Evolutionary conservation across 495 filamentous ascomycete genomes (phyloP).

Genomic region (Penicillium flavigenum): DNA sequence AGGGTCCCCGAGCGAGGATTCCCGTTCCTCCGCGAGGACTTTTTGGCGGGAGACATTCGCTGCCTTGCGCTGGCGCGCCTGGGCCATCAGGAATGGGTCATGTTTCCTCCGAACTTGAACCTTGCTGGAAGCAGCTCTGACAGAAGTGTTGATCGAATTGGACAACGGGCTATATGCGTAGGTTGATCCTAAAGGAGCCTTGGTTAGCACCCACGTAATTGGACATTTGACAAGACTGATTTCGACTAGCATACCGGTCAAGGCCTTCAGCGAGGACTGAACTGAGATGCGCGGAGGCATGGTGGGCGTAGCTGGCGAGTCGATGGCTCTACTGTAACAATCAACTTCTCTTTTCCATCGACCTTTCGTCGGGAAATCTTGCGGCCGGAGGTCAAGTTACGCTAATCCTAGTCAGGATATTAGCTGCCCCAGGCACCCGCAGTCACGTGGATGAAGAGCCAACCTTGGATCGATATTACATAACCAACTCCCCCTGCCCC

Average conservation of each 20-base stretch:
- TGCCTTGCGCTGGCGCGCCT: constrained; percentile 73
- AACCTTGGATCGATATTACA: constrained; percentile 5
- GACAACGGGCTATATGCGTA: constrained; percentile 33
- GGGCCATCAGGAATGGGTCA: constrained; percentile 53
- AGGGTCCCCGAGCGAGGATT: constrained; percentile 66
- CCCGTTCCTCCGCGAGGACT: constrained; percentile 60
- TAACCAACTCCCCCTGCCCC: neutral
- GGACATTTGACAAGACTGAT: neutral
- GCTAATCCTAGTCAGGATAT: constrained; percentile 31
- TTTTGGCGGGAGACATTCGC: constrained; percentile 73
- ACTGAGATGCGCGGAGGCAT: constrained; percentile 77
- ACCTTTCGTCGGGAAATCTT: constrained; percentile 39
- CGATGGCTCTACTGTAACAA: constrained; percentile 7
- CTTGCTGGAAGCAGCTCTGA: constrained; percentile 43
- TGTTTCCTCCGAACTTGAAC: constrained; percentile 36
- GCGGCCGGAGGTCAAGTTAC: constrained; percentile 18
- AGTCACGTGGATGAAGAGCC: neutral
- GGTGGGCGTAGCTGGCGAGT: constrained; percentile 20
- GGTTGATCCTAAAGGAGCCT: constrained; percentile 31
- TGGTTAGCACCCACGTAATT: constrained; percentile 10
- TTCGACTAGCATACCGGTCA: constrained; percentile 52
- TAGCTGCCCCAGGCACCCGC: constrained; percentile 19
- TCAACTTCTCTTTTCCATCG: constrained; percentile 25
- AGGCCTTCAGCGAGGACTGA: constrained; percentile 59
- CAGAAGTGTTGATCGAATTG: constrained; percentile 33